Evolutionary conservation across 768 basidiomycete genomes (phyloP).

Genomic region (Rhizopogon sp.): DNA sequence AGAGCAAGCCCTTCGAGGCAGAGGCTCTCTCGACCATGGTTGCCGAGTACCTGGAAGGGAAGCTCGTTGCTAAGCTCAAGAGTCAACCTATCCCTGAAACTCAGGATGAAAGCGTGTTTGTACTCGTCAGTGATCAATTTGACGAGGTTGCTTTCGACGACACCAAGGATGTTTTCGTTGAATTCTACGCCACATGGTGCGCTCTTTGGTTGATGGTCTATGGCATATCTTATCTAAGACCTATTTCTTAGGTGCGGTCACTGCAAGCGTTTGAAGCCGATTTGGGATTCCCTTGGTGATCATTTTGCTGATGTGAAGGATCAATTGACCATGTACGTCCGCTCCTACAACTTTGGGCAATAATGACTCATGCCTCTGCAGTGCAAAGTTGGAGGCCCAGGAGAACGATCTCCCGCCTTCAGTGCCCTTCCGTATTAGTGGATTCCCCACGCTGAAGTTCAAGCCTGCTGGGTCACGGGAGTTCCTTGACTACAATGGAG

Average conservation of each 20-base stretch:
- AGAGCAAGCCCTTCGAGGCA: conserved; percentile 54
- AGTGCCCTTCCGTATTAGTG: conserved; percentile 80
- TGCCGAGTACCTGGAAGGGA: conserved; percentile 61
- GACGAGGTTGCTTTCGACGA: conserved; percentile 84
- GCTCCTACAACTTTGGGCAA: background rate
- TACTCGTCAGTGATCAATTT: conserved; percentile 85
- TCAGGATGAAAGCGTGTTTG: conserved; percentile 80
- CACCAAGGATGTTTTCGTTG: conserved; percentile 90
- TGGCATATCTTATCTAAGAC: background rate
- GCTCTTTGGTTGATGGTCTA: conserved; percentile 21
- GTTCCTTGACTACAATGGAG: conserved; percentile 93
- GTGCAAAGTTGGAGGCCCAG: conserved; percentile 93
- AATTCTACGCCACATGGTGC: conserved; percentile 96
- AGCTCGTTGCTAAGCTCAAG: conserved; percentile 82
- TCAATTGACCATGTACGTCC: conserved; percentile 66
- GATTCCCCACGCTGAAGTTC: conserved; percentile 97
- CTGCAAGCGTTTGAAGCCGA: conserved; percentile 96
- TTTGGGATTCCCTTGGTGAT: conserved; percentile 87
- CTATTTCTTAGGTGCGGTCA: conserved; percentile 68
- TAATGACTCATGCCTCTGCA: conserved; percentile 23
- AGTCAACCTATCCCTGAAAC: conserved; percentile 78
- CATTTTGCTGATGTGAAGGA: conserved; percentile 75
- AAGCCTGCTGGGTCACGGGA: conserved; percentile 82
- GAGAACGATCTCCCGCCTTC: conserved; percentile 93
- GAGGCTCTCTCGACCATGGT: conserved; percentile 58